Base-by-base conservation (phyloP, 768 basidiomycete genomes). In the Termitomyces sp. region DNA sequence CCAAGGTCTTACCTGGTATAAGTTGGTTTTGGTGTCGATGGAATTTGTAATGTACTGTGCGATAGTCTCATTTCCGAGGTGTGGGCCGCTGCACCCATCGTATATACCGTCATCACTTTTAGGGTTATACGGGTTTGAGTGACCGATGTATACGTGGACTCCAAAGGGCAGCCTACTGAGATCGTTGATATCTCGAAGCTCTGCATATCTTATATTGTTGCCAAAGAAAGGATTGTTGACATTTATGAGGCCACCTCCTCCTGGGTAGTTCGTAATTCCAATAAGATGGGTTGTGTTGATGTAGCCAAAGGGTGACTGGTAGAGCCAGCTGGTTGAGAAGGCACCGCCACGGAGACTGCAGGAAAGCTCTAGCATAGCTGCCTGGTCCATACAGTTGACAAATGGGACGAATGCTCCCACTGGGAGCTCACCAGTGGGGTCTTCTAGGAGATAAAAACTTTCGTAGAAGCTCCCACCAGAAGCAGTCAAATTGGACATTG, bases 371-470 rank as follows among this genome's bases (percentile, higher is more conserved):
- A 40, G 11, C 10, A 40, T 40, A 19, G 14, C 38, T 40, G 38
- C 53, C 16, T 32, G 53, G 38, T 53, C 53, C 41, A 53, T 44
- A 14, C 53, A 53, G 32, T 53, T 53, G 41, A 53, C 53, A 8
- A n/a, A n/a, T 10, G 31, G 8, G 42, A 14, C 17, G 1, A 3
- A 27, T 53, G 6, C 0, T 10, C 5, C 50, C 35, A 7, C 29
- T n/a, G 9, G 7, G 16, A 19, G 31, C 5, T 10, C 52, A 31
- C 2, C 4, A 14, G 16, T 3, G 40, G 40, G 4, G n/a, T n/a
- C n/a, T n/a, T n/a, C n/a, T n/a, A n/a, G n/a, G n/a, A n/a, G n/a
- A n/a, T n/a, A n/a, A n/a, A n/a, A n/a, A n/a, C n/a, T n/a, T n/a
- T 42, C 11, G 3, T 9, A 17, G 21, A 53, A 53, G 19, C 2